Evolutionary conservation across 1,284 basidiomycete genomes (phyloP), one percentile per base, ranked within the genome.

Genomic region (Tylopilus sp.): DNA sequence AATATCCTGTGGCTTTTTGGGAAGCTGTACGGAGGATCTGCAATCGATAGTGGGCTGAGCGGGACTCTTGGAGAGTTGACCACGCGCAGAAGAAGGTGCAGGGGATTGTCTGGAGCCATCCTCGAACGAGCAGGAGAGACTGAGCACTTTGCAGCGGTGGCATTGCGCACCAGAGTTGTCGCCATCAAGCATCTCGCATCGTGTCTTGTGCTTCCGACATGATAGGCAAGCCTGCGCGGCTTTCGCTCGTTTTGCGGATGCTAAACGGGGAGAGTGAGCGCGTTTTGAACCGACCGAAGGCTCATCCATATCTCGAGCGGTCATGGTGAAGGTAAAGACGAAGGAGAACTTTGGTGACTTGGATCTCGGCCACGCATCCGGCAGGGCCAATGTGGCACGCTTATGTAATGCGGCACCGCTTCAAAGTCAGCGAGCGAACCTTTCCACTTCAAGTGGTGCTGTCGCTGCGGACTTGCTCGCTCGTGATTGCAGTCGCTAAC

Each of bases 141-240:
- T 59, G 42, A 73, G 63, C n/a, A 74, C 73, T 52, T 72, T 69
- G 49, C 71, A 73, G 11, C 71, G 67, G 46, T 73, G 71, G 41
- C 73, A 74, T 34, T 71, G 64, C n/a, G 61, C 49, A 35, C 57
- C 55, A 19, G 63, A 59, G 46, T 58, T 59, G 40, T 66, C 58
- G 12, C 61, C 60, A 28, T 73, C 72, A 16, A 74, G 66, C 55
- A 73, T 61, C 59, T 73, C 71, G 53, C 71, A 73, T 18, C 71
- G 69, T n/a, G 71, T 74, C 44, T 73, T 73, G 59, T 72, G 63
- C 45, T 74, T 74, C 44, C 72, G 60, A 46, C 71, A 73, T 15
- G 71, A 71, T 2, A 69, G 50, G 46, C 71, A 73, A 2, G 71
- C 71, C 55, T 74, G 71, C 2, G 58, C 55, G 4, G 72, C 64